phyloP scores from a whole-genome alignment of 331 rosid genomes.

The Cydonia oblonga region DNA sequence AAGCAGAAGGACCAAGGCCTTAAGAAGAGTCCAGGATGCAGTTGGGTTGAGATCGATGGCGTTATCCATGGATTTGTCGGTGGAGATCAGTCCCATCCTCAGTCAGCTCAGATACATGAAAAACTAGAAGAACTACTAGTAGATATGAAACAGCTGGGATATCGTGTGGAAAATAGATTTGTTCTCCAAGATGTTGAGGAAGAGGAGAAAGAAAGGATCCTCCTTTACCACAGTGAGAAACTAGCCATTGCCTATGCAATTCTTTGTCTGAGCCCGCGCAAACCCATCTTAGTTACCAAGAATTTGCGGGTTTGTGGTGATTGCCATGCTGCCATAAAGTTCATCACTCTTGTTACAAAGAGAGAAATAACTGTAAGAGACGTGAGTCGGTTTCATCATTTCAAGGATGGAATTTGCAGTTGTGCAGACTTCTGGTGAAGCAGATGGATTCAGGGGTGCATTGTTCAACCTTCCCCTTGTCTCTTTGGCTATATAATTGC shows the following conservation, averaged over 20 bases:
- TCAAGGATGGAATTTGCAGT: slow-evolving; percentile 44
- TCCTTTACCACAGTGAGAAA: slow-evolving; percentile 56
- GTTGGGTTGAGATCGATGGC: slow-evolving; percentile 60
- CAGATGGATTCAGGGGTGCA: slow-evolving; percentile 2
- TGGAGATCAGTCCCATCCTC: slow-evolving; percentile 60
- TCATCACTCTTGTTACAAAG: slow-evolving; percentile 34
- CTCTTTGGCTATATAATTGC: not conserved
- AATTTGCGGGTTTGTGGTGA: slow-evolving; percentile 57
- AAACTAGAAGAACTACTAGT: slow-evolving; percentile 47
- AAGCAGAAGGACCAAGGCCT: slow-evolving; percentile 48
- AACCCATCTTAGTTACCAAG: slow-evolving; percentile 44
- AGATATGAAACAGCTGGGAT: slow-evolving; percentile 53
- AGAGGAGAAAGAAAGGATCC: slow-evolving; percentile 60
- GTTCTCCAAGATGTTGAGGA: slow-evolving; percentile 55
- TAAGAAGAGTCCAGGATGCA: slow-evolving; percentile 64
- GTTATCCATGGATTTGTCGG: slow-evolving; percentile 59
- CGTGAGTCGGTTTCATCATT: slow-evolving; percentile 63
- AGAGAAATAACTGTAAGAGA: slow-evolving; percentile 53
- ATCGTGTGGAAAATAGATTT: slow-evolving; percentile 34
- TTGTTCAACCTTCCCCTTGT: slow-evolving; percentile 8
- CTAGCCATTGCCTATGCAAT: slow-evolving; percentile 56
- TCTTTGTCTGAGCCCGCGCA: slow-evolving; percentile 24
- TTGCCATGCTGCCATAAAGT: slow-evolving; percentile 51
- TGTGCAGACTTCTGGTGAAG: slow-evolving; percentile 59
- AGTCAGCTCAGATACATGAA: slow-evolving; percentile 36